Conservation (phyloP, 805 yeast species). For the Monosporozyma yasuniensis region DNA sequence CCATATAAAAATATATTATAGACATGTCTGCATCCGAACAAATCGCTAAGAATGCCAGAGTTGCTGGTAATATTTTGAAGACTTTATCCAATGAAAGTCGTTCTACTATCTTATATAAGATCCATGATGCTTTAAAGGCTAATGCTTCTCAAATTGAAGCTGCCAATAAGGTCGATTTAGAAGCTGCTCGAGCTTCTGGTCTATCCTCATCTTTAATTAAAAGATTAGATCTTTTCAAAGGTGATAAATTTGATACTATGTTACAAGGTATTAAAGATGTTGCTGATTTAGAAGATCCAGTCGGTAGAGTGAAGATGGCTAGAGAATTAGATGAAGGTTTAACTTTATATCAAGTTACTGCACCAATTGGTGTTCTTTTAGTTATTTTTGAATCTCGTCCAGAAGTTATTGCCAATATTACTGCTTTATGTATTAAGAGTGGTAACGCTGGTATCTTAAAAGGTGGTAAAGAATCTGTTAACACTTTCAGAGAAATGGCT, state of each 20-base stretch:
- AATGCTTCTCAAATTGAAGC: slow-evolving; percentile 53
- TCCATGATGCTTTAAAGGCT: slow-evolving; percentile 58
- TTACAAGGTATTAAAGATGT: slow-evolving; percentile 91
- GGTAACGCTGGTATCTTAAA: slow-evolving; percentile 95
- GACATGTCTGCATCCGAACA: slow-evolving; percentile 39
- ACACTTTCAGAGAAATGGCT: slow-evolving; percentile 80
- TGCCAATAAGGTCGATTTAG: slow-evolving; percentile 72
- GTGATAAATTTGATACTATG: slow-evolving; percentile 89
- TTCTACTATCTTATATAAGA: slow-evolving; percentile 58
- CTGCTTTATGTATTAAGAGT: slow-evolving; percentile 90
- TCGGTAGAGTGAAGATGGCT: slow-evolving; percentile 80
- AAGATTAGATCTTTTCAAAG: slow-evolving; percentile 70
- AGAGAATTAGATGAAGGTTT: slow-evolving; percentile 85
- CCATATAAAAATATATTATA: background rate
- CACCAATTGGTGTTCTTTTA: slow-evolving; percentile 89
- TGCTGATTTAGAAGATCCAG: slow-evolving; percentile 81
- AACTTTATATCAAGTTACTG: slow-evolving; percentile 69
- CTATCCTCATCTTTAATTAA: slow-evolving; percentile 67
- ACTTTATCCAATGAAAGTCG: slow-evolving; percentile 67
- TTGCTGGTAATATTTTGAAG: slow-evolving; percentile 77
- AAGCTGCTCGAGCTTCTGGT: slow-evolving; percentile 51
- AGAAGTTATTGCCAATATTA: slow-evolving; percentile 95
- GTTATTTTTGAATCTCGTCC: slow-evolving; percentile 96
- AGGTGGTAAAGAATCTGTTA: slow-evolving; percentile 90
- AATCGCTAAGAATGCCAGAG: slow-evolving; percentile 72